Evolutionary conservation across 1,284 basidiomycete genomes (phyloP), one percentile per base, ranked within the genome.

Genomic region (Megacollybia platyphylla): DNA sequence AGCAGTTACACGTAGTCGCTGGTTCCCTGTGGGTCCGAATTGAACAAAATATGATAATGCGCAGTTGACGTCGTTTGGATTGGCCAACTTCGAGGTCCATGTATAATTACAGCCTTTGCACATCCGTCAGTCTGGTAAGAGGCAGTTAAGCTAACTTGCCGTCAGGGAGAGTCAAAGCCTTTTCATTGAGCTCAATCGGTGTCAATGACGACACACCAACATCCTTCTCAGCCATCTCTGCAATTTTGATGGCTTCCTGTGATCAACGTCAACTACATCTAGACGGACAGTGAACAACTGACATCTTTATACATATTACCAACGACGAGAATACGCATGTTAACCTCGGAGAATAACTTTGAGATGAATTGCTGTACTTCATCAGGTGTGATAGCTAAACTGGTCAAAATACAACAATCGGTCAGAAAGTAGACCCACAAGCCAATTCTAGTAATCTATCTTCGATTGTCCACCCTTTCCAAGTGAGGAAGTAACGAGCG

Each of bases 261-360:
- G 54, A 27, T 43, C 51, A 17, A 55, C 30, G 26, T 42, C 29
- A 32, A 28, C 34, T 36, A 15, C 47, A 30, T 18, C 31, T 40
- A 24, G 15, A 38, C 7, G 38, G 18, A 40, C 26, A n/a, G 30
- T 44, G 4, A 29, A 40, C 8, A 38, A 56, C 81, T 44, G 51
- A 87, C 86, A 59, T 87, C 79, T 52, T 84, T 79, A 49, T 73
- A 70, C 46, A 97, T 65, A 61, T 98, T 98, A 10, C 96, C 96
- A 42, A 84, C 71, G 1, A 87, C 79, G 9, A 98, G 67, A 34
- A 86, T 82, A 46, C 85, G 78, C 39, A 91, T 64, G 55, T 86
- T 76, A 43, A 87, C 64, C 42, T 80, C 67, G 9, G 74, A 73
- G 11, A 96, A 64, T 11, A 97, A 52, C 37, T 74, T 66, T 8